Percentiles rank a stretch among this genome's conserved stretches.
Evolutionary conservation across 305 asterid genomes (phyloP).

Genomic region (Fraxinus baroniana): DNA sequence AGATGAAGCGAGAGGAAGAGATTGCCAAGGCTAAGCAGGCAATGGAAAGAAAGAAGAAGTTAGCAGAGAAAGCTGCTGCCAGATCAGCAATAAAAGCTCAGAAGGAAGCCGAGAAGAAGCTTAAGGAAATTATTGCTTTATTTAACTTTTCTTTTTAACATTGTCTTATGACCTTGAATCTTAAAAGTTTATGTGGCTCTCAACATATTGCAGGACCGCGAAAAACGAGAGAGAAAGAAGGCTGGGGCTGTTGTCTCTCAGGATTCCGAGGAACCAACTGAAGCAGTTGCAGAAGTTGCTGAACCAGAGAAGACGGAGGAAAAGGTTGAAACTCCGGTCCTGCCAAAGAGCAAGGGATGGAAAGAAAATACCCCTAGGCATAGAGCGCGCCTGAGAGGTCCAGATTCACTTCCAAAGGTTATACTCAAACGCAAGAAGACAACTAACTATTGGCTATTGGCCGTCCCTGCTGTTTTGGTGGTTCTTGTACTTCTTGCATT

Average conservation of each 20-base stretch:
- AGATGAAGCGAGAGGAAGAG: constrained; percentile 70
- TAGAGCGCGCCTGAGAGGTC: constrained; percentile 51
- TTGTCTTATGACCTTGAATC: background rate
- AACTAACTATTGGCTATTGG: constrained; percentile 56
- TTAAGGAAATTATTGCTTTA: constrained; percentile 43
- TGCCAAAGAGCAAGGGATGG: constrained; percentile 42
- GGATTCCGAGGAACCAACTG: constrained; percentile 49
- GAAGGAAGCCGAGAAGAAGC: constrained; percentile 90
- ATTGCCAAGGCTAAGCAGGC: constrained; percentile 68
- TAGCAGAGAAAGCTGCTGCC: constrained; percentile 80
- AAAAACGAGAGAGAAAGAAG: constrained; percentile 78
- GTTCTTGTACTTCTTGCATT: constrained; percentile 34
- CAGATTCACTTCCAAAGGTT: constrained; percentile 57
- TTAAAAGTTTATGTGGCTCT: background rate
- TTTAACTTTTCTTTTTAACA: background rate
- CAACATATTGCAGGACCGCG: constrained; percentile 57
- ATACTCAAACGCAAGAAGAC: constrained; percentile 73
- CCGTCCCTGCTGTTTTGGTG: constrained; percentile 42
- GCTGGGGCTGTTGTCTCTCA: constrained; percentile 33
- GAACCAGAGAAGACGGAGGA: constrained; percentile 61
- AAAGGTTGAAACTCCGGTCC: constrained; percentile 32
- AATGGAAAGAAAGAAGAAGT: constrained; percentile 74
- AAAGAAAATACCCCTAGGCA: constrained; percentile 51
- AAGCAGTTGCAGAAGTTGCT: constrained; percentile 37
- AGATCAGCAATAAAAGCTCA: constrained; percentile 71